A percentile compares a stretch with the other conserved stretches of the same genome.
Conservation (phyloP, 257 asterid species). For the Plantago ovata region DNA sequence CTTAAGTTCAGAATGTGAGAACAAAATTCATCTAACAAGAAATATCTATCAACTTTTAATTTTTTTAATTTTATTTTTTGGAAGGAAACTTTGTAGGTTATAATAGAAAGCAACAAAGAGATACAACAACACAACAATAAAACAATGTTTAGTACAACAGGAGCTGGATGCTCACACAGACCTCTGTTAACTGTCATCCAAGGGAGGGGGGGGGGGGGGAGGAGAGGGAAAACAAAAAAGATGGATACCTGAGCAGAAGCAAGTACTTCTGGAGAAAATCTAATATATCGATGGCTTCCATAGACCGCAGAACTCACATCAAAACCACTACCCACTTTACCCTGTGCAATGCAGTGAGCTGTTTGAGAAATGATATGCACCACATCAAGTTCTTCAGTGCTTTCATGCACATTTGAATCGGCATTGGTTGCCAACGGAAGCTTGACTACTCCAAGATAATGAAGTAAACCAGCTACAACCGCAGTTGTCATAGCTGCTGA, state of each 20-base stretch:
- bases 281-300: constrained; percentile 90
- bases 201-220: not conserved
- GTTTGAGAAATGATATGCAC: constrained; percentile 94
- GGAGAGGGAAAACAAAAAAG: constrained; percentile 5
- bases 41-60: not conserved
- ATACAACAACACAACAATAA: not conserved
- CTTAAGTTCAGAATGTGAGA: constrained; percentile 6
- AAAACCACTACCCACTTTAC: constrained; percentile 99
- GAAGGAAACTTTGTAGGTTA: too few relatives aligned
- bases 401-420: constrained; percentile 30
- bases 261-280: constrained; percentile 88
- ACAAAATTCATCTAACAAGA: constrained; percentile 6
- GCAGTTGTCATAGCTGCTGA: constrained; percentile 99
- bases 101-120: too few relatives aligned
- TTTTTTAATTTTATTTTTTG: too few relatives aligned
- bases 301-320: constrained; percentile 99
- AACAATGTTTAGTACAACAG: not conserved
- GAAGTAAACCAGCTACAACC: constrained; percentile 89
- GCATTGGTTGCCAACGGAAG: constrained; percentile 46
- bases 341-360: constrained; percentile 98
- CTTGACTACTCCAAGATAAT: constrained; percentile 76
- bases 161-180: too few relatives aligned
- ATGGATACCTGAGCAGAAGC: constrained; percentile 82
- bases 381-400: constrained; percentile 46
- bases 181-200: too few relatives aligned